phyloP scores from a whole-genome alignment of 139 green algal genomes.

The Yamagishiella unicocca region DNA sequence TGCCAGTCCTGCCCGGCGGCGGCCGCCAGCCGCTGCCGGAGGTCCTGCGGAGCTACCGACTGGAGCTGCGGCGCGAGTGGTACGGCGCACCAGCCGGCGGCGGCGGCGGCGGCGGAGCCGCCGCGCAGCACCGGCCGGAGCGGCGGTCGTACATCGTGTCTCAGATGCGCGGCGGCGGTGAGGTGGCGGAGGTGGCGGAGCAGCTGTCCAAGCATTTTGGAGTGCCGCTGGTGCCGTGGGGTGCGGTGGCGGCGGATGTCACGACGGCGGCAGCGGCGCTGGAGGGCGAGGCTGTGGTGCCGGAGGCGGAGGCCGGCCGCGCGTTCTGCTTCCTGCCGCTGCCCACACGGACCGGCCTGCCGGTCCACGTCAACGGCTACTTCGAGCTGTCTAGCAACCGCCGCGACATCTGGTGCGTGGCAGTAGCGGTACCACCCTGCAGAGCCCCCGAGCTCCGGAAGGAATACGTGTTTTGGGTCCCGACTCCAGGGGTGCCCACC shows the following conservation, averaged over 20 bases:
- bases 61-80: conserved; percentile 38
- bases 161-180: conserved; percentile 60
- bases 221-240: conserved; percentile 76
- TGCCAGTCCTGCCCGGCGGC: background rate
- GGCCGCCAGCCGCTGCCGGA: background rate
- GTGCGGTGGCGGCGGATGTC: conserved; percentile 73
- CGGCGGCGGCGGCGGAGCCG: conserved; percentile 10
- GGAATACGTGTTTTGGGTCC: no score
- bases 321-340: conserved; percentile 91
- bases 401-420: conserved; percentile 72
- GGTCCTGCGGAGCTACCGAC: conserved; percentile 8
- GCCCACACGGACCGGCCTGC: conserved; percentile 73
- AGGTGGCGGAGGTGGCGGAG: conserved; percentile 48
- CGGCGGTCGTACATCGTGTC: conserved; percentile 61
- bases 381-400: conserved; percentile 89
- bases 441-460: no score
- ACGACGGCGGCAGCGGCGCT: conserved; percentile 40
- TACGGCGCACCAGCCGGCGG: background rate
- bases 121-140: background rate
- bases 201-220: conserved; percentile 60
- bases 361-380: conserved; percentile 85
- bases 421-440: no score
- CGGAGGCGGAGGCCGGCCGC: conserved; percentile 51
- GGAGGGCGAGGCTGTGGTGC: background rate
- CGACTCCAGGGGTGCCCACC: no score